Evolutionary conservation across 225 moss, liverwort and hornwort species (phyloP).

Genomic region (Neckera pumila): DNA sequence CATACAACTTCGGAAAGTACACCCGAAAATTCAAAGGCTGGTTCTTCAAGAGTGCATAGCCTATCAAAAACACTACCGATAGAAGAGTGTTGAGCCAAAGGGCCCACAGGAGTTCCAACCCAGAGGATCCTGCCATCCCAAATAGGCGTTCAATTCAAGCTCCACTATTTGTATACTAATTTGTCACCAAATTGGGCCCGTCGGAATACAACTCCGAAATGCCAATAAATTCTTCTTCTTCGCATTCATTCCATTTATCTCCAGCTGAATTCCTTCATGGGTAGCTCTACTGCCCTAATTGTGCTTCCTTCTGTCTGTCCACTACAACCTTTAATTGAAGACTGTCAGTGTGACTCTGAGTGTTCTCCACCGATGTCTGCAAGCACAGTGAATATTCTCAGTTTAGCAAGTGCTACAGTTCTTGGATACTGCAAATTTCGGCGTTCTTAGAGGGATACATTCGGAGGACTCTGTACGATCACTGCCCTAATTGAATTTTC

Average conservation of each 20-base stretch:
- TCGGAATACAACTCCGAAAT: background rate
- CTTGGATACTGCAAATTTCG: background rate
- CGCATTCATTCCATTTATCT: background rate
- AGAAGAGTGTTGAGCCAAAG: constrained; percentile 26
- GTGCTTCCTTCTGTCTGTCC: background rate
- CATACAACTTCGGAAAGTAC: constrained; percentile 57
- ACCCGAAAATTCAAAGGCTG: constrained; percentile 75
- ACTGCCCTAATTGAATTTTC: background rate
- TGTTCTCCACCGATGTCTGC: background rate
- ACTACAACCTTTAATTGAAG: background rate
- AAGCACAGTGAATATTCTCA: background rate
- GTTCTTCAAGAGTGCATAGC: constrained; percentile 61
- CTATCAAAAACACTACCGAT: constrained; percentile 29
- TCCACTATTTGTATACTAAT: background rate
- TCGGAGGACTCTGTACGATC: too few relatives aligned
- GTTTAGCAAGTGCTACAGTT: background rate
- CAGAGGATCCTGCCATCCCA: constrained; percentile 1
- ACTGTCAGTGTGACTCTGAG: background rate
- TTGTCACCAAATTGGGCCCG: background rate
- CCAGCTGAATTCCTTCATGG: background rate
- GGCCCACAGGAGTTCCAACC: constrained; percentile 27
- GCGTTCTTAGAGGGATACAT: background rate
- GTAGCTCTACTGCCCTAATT: background rate
- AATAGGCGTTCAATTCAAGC: background rate
- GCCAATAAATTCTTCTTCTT: background rate